These are phyloP conservation scores for Inga leiocalycina DNA, from an alignment of 306 rosid genomes.

Conservation along the genomic window DNA sequence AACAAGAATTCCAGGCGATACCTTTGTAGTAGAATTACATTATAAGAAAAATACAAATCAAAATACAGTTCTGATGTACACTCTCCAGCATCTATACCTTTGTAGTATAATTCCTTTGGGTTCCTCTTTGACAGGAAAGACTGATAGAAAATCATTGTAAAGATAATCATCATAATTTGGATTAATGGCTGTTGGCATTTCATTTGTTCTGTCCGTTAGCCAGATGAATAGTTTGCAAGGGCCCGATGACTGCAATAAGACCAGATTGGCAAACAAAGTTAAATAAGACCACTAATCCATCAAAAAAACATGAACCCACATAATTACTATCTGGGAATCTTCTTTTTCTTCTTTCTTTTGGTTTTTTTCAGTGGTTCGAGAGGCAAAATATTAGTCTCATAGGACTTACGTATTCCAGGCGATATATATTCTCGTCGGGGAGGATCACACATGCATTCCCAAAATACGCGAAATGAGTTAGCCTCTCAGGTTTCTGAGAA, in stretches of 20 bases:
- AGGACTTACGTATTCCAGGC: conserved; percentile 74
- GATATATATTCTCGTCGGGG: conserved; percentile 85
- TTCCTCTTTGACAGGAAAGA: conserved; percentile 66
- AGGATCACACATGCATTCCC: conserved; percentile 85
- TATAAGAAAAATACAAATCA: neutral
- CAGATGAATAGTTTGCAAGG: conserved; percentile 69
- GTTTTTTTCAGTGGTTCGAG: neutral
- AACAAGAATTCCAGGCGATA: neutral
- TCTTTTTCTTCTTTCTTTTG: neutral
- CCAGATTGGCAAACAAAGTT: conserved; percentile 14
- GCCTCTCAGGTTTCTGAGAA: conserved; percentile 71
- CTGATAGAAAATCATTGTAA: conserved; percentile 71
- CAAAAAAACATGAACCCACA: neutral
- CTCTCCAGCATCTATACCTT: conserved; percentile 52
- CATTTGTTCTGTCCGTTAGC: conserved; percentile 80
- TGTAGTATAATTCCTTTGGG: conserved; percentile 60
- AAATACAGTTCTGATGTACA: neutral
- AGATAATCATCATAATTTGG: conserved; percentile 81
- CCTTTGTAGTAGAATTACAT: neutral
- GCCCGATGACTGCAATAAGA: conserved; percentile 59
- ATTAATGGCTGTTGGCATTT: conserved; percentile 86
- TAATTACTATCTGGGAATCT: neutral
- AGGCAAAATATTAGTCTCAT: neutral
- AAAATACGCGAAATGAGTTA: conserved; percentile 69
- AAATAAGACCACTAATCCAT: conserved; percentile 18